Evolutionary conservation across 1,284 basidiomycete genomes (phyloP).

Genomic region (Sanguinoderma infundibulare): DNA sequence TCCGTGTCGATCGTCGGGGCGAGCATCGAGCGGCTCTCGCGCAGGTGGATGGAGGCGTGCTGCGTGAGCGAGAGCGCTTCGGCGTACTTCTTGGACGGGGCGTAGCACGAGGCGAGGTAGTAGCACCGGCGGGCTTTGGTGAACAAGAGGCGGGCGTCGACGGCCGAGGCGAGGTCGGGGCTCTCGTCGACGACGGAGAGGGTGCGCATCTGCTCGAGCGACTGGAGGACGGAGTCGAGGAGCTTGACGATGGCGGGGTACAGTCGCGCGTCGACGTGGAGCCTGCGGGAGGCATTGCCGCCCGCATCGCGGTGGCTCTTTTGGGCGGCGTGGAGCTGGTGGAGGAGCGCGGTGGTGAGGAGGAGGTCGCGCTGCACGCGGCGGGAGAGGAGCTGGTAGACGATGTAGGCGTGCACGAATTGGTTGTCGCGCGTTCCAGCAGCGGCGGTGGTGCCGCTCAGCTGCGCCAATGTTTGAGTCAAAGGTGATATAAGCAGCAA

Average conservation of each 20-base stretch:
- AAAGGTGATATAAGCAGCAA: background rate
- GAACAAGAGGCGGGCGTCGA: slow-evolving; percentile 77
- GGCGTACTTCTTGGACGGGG: slow-evolving; percentile 68
- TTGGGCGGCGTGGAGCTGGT: slow-evolving; percentile 38
- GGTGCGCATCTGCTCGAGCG: slow-evolving; percentile 80
- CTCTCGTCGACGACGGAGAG: slow-evolving; percentile 88
- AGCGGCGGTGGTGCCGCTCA: slow-evolving; percentile 45
- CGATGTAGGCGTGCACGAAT: slow-evolving; percentile 85
- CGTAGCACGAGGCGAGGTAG: slow-evolving; percentile 75
- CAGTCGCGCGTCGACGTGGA: slow-evolving; percentile 65
- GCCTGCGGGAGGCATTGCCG: slow-evolving; percentile 45
- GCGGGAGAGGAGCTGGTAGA: slow-evolving; percentile 84
- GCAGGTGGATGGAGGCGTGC: slow-evolving; percentile 70
- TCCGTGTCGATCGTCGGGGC: slow-evolving; percentile 42
- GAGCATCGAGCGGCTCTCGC: slow-evolving; percentile 63
- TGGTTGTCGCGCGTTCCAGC: slow-evolving; percentile 71
- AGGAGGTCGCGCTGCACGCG: slow-evolving; percentile 89
- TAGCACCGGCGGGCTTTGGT: slow-evolving; percentile 77
- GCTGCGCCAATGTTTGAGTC: slow-evolving; percentile 33
- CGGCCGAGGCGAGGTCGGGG: slow-evolving; percentile 76
- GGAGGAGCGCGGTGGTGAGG: slow-evolving; percentile 70
- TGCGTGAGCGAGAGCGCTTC: slow-evolving; percentile 73
- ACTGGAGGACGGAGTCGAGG: slow-evolving; percentile 85
- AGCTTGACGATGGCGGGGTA: slow-evolving; percentile 89
- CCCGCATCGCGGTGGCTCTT: slow-evolving; percentile 30